Conservation (phyloP, 1,139 yeast species). For the Wickerhamomyces sp. region DNA sequence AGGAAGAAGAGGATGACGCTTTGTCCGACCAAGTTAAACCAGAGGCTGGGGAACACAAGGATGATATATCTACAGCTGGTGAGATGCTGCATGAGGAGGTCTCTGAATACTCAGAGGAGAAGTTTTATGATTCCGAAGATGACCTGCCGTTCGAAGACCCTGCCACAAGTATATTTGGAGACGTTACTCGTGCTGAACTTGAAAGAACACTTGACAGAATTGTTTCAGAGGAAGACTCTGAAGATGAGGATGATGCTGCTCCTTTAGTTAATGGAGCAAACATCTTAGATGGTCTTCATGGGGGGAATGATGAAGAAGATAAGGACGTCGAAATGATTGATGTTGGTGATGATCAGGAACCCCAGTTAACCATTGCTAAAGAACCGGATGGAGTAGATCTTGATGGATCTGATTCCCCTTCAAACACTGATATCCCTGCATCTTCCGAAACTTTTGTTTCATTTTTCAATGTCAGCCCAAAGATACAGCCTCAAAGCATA, state of each 20-base stretch:
- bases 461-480: slow-evolving; percentile 5
- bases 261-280: slow-evolving; percentile 2
- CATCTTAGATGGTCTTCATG: neutral
- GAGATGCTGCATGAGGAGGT: neutral
- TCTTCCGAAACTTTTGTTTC: slow-evolving; percentile 13
- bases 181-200: slow-evolving; percentile 8
- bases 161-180: slow-evolving; percentile 20
- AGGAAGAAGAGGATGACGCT: too few species aligned
- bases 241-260: slow-evolving; percentile 1
- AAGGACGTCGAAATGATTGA: slow-evolving; percentile 2
- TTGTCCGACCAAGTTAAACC: neutral
- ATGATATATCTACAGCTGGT: neutral
- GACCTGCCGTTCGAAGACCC: slow-evolving; percentile 21
- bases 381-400: neutral
- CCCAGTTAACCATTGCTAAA: too few species aligned
- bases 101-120: slow-evolving; percentile 9
- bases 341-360: neutral
- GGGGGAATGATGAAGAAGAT: neutral
- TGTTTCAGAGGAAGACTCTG: slow-evolving; percentile 3
- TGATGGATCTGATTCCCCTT: slow-evolving; percentile 1
- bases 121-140: slow-evolving; percentile 21
- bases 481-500: neutral
- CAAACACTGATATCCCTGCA: neutral
- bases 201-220: slow-evolving; percentile 1
- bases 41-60: neutral